Base-by-base conservation (phyloP, 257 asterid species). In the Solanum medicagineum region DNA sequence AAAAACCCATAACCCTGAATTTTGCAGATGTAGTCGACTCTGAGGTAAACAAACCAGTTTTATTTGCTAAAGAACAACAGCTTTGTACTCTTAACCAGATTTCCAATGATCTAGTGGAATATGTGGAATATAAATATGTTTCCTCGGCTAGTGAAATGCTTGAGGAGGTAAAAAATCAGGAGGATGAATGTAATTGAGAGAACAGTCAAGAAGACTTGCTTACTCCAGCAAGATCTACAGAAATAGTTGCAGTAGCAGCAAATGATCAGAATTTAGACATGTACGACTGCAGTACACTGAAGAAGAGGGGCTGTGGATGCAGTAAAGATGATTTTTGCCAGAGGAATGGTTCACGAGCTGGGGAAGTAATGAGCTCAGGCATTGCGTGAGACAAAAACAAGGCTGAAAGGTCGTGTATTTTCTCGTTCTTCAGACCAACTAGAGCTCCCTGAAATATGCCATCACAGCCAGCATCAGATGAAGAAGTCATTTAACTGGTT, bases 21-120 rank as follows among this genome's bases (percentile, higher is more conserved):
- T 51, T 84, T 70, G n/a, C 49, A 19, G 45, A 14, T 19, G 36
- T 26, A 14, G 71, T 47, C 55, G 88, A 84, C 26, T 65, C 65
- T 81, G 81, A 73, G 49, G 88, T 73, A 65, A 65, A 13, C 69
- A 81, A 49, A 79, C 80, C 86, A 45, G 65, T 81, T 45, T 82
- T 57, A 42, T 83, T 10, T 84, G 80, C 47, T 32, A 84, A 87
- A 81, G 90, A 88, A 57, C 81, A 68, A 44, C 90, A 81, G 79
- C 79, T 44, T 19, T 89, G 93, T 89, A 74, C 42, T 69, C 85
- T 86, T 44, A 88, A 92, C 89, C 91, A 89, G 70, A 84, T 85
- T 42, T 87, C 88, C 32, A 79, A 68, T 84, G 92, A 90, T 65
- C 87, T 90, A 87, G 81, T 89, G 88, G 94, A 90, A 82, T 85